A percentile compares a stretch with the other conserved stretches of the same genome.
These are phyloP conservation scores for Aspergillus aculeatus DNA, from an alignment of 2,329 filamentous ascomycete genomes.

Conservation along the genomic window DNA sequence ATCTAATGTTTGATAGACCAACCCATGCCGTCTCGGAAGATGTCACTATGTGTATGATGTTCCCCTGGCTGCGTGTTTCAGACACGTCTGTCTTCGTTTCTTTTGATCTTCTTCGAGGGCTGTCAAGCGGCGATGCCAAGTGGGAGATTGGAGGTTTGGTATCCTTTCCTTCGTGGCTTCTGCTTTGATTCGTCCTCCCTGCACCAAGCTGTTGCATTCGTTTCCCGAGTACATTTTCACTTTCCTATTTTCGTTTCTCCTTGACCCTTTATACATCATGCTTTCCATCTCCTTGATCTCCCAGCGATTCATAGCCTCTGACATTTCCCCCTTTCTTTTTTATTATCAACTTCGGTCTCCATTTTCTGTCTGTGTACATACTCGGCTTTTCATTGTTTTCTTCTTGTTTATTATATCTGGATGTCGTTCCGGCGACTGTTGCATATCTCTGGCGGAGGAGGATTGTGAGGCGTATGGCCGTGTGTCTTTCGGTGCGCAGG, in stretches of 20 bases:
- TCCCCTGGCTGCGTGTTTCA: conserved; percentile 9
- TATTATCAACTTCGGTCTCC: conserved; percentile 1
- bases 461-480: conserved; percentile 19
- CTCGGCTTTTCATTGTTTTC: conserved; percentile 14
- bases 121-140: conserved; percentile 7
- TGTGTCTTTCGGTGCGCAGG: conserved; percentile 25
- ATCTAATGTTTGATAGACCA: conserved; percentile 38
- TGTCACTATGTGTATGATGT: conserved; percentile 24
- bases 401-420: conserved; percentile 12
- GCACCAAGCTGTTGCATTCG: conserved; percentile 5
- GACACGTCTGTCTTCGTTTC: conserved; percentile 2
- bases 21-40: conserved; percentile 30
- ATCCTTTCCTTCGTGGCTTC: conserved; percentile 4
- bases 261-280: conserved; percentile 6
- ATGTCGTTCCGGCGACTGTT: conserved; percentile 8
- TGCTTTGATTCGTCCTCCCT: conserved; percentile 1
- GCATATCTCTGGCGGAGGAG: conserved; percentile 13
- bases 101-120: conserved; percentile 4
- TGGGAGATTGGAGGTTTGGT: conserved; percentile 7
- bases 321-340: conserved; percentile 5
- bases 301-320: conserved; percentile 4
- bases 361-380: conserved; percentile 29
- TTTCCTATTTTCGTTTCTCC: conserved; percentile 6
- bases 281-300: conserved; percentile 12
- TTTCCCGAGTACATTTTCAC: conserved; percentile 16